Base-by-base conservation (phyloP, 306 rosid species). In the Lotus japonicus region DNA sequence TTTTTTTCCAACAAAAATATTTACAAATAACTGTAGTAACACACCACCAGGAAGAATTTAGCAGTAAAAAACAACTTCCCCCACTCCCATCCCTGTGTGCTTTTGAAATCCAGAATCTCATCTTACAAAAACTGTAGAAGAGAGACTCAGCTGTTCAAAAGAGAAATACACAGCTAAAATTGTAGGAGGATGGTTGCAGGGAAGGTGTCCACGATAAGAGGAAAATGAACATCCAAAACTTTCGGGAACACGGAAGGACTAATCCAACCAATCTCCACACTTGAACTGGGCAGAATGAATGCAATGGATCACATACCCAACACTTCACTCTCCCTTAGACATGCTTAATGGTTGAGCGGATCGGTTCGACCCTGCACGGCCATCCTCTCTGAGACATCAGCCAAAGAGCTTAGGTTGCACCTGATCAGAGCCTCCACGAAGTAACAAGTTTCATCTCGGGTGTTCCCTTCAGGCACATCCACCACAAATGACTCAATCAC, bases 321-420 rank as follows among this genome's bases (percentile, higher is more conserved):
- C 80, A 45, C 80, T 81, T 81, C 73, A 54, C 54, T 51, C 67
- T 70, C 75, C 75, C 77, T 74, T 53, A 19, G 26, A 64, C 68
- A 73, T 66, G 55, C 71, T 74, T 82, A 89, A 13, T 66, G 80
- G 59, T 81, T 77, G 79, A 90, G 80, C 12, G 87, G 88, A 69
- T 84, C 95, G 0, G 87, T 84, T 67, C 79, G 80, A 59, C 86
- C 97, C 81, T 77, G 95, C 80, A 87, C 92, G 0, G 99, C 99
- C 96, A 90, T 90, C 76, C 99, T 81, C 87, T 95, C 97, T 0
- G 99, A 95, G 78, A 95, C 97, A 70, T 88, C 95, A n/a, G 96
- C 92, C 82, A 95, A 83, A 11, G 99, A 87, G 76, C 89, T 95
- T 28, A 95, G 87, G 79, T 95, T 95, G 88, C 99, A 95, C 81